A percentile compares a stretch with the other conserved stretches of the same genome.
These are phyloP conservation scores for Cryptococcus amylolentus DNA, from an alignment of 1,284 basidiomycete species.

Conservation along the genomic window DNA sequence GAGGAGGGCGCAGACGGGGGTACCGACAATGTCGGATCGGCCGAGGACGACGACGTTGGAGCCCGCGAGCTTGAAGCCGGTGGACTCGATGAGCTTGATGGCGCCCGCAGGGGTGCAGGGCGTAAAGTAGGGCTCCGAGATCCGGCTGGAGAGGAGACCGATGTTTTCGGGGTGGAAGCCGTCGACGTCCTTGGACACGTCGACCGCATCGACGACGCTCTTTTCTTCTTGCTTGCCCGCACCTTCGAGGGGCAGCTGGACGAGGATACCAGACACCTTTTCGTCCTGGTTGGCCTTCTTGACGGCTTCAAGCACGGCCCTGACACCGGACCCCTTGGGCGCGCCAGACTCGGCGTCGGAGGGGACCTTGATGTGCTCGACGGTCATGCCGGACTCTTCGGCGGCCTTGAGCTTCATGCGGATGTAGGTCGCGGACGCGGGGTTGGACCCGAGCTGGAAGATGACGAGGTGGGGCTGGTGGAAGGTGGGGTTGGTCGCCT, in stretches of 20 bases:
- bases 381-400: conserved; percentile 87
- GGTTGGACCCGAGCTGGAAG: conserved; percentile 86
- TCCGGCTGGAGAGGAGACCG: conserved; percentile 87
- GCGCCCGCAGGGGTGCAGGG: conserved; percentile 96
- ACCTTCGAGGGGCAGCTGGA: conserved; percentile 93
- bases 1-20: conserved; percentile 86
- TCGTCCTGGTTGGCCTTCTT: conserved; percentile 80
- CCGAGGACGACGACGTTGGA: conserved; percentile 89
- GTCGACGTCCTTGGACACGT: conserved; percentile 93
- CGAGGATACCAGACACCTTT: conserved; percentile 81
- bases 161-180: conserved; percentile 99
- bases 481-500: conserved; percentile 70
- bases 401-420: conserved; percentile 98
- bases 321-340: conserved; percentile 52
- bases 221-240: conserved; percentile 82
- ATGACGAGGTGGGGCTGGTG: conserved; percentile 79
- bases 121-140: conserved; percentile 82
- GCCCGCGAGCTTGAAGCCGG: conserved; percentile 69
- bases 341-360: conserved; percentile 58
- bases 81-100: conserved; percentile 82
- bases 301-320: conserved; percentile 74
- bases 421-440: conserved; percentile 89
- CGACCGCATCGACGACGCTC: conserved; percentile 88
- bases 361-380: conserved; percentile 73
- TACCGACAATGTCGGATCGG: conserved; percentile 96